A percentile compares a stretch with the other conserved stretches of the same genome.
phyloP scores from a whole-genome alignment of 73 alveolate species.

The Halteria grandinella region DNA sequence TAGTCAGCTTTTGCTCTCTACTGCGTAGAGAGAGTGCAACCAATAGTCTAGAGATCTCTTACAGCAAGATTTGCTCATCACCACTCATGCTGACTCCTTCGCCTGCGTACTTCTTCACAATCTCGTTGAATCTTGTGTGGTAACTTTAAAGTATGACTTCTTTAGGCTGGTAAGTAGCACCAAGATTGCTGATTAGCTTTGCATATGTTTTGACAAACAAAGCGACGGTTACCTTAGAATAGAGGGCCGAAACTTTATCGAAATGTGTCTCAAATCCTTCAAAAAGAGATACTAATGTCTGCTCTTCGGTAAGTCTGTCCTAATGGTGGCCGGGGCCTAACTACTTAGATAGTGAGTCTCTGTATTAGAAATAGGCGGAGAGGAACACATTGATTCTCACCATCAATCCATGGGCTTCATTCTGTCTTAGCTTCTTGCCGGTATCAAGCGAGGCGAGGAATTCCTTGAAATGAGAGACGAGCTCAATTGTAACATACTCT shows the following conservation, averaged over 20 bases:
- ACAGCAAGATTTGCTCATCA: conserved; percentile 17
- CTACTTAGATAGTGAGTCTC: conserved; percentile 19
- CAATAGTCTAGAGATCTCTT: conserved; percentile 7
- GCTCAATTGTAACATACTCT: too few relatives aligned
- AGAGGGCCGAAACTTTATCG: not conserved
- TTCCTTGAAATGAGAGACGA: too few relatives aligned
- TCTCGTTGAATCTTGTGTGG: conserved; percentile 2
- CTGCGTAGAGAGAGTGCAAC: not conserved
- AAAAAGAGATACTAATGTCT: not conserved
- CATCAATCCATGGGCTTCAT: conserved; percentile 44
- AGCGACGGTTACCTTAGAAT: conserved; percentile 14
- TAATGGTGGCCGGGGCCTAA: conserved; percentile 39
- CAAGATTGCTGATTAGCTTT: not conserved
- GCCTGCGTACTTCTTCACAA: not conserved
- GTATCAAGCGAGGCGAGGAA: too few relatives aligned
- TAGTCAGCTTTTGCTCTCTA: too few relatives aligned
- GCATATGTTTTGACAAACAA: conserved; percentile 13
- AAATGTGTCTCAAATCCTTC: conserved; percentile 3
- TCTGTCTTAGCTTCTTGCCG: conserved; percentile 13
- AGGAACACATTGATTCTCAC: conserved; percentile 24
- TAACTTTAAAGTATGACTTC: not conserved
- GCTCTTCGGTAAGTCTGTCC: conserved; percentile 20
- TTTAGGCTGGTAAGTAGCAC: too few relatives aligned
- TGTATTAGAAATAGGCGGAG: conserved; percentile 32
- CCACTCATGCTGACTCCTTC: not conserved